Evolutionary conservation across 1,284 basidiomycete genomes (phyloP).

Genomic region (Vanrija pseudolonga): DNA sequence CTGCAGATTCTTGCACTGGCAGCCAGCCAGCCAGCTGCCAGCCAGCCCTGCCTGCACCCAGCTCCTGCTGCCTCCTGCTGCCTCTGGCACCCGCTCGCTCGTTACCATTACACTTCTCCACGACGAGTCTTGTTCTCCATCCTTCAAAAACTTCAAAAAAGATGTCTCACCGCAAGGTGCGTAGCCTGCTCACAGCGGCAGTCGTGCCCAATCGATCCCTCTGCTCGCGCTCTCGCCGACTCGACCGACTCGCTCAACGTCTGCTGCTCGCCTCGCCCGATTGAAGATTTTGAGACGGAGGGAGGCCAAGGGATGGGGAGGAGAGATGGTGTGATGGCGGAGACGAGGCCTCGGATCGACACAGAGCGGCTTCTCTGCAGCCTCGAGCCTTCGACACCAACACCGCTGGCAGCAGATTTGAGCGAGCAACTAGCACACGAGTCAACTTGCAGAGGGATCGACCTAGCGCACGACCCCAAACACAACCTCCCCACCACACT

Average conservation of each 20-base stretch:
- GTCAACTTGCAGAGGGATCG: background rate
- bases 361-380: too few species aligned
- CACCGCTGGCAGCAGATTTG: background rate
- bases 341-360: too few species aligned
- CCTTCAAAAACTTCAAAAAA: slow-evolving; percentile 21
- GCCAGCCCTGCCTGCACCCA: too few species aligned
- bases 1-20: too few species aligned
- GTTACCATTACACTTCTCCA: background rate
- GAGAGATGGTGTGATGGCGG: too few species aligned
- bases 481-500: background rate
- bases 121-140: background rate
- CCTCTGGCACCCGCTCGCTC: background rate
- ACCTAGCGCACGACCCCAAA: background rate
- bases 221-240: background rate
- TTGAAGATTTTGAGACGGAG: background rate
- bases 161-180: slow-evolving; percentile 47
- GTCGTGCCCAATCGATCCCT: background rate
- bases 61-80: too few species aligned
- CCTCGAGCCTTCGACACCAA: background rate
- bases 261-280: background rate
- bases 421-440: background rate
- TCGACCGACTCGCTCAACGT: background rate
- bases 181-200: slow-evolving; percentile 6
- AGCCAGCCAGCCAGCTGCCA: too few species aligned
- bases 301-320: background rate